Base-by-base conservation (phyloP, 371 early-diverging fungal species). In the Nematocida ausubeli region DNA sequence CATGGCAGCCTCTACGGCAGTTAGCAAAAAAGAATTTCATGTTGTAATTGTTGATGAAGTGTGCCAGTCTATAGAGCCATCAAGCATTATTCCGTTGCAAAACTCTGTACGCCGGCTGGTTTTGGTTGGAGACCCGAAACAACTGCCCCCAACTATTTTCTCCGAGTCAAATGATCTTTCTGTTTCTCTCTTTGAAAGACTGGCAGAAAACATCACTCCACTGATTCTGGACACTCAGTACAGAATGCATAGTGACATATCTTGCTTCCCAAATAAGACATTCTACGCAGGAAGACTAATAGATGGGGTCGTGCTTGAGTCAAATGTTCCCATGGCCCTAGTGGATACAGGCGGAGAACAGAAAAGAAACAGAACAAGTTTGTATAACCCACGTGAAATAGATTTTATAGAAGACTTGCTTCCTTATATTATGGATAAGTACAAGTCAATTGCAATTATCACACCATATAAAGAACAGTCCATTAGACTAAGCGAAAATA, bases 391-490 rank as follows among this genome's bases (percentile, higher is more conserved):
- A 47, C 34, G 3, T 14, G 80, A 80, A 40, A 28, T 37, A 28
- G 14, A 62, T 50, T 14, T 24, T 19, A 40, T 80, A 12, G n/a
- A 22, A 12, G 19, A 26, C 6, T 16, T 80, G 26, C 24, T 50
- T 28, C 28, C 40, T n/a, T 19, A 12, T 7, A 19, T 73, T 14
- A 40, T 34, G 42, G 22, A 30, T 24, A 52, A 30, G 47, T 71
- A 80, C 54, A 58, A 50, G 44, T 30, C 56, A 6, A 95, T 97
- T 79, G 99, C 98, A 75, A 89, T 97, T 70, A 95, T 98, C 64
- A 97, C 98, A 0, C 96, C 96, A 1, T 98, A 98, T 82, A 96
- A 96, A 85, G 96, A 96, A 49, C 98, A 98, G 85, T 90, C 95
- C 91, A 30, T 89, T 89, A 72, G 92, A 92, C 85, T 94, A 54